Percentiles rank a stretch among this genome's conserved stretches.
Evolutionary conservation across 805 yeast genomes (phyloP).

Genomic region (Candida vartiovaarae): DNA sequence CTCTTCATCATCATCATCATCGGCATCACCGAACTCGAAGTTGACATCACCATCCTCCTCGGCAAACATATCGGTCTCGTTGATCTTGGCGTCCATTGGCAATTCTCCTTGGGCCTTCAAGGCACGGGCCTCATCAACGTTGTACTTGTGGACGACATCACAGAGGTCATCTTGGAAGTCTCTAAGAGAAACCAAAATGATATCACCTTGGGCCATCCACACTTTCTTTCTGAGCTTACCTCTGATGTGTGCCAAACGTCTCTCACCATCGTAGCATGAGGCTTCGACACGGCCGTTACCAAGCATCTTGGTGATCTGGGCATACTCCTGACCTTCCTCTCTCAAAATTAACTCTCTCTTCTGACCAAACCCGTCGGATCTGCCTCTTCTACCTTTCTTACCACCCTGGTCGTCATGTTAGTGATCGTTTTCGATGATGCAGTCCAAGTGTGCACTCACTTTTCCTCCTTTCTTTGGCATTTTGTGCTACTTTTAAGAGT

Average conservation of each 20-base stretch:
- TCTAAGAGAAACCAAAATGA: slow-evolving; percentile 89
- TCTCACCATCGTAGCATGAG: slow-evolving; percentile 86
- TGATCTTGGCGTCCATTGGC: slow-evolving; percentile 95
- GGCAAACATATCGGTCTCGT: slow-evolving; percentile 96
- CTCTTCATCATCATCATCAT: slow-evolving; percentile 68
- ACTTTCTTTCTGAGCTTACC: slow-evolving; percentile 99
- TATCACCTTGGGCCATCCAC: slow-evolving; percentile 99
- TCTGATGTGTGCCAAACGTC: slow-evolving; percentile 96
- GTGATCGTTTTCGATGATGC: neutral
- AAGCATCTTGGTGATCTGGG: slow-evolving; percentile 95
- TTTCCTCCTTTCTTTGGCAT: slow-evolving; percentile 76
- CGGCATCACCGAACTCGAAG: slow-evolving; percentile 95
- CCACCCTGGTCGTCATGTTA: slow-evolving; percentile 47
- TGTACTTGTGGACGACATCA: slow-evolving; percentile 95
- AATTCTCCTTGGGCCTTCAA: slow-evolving; percentile 93
- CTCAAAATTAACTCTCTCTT: slow-evolving; percentile 89
- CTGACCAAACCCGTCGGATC: slow-evolving; percentile 84
- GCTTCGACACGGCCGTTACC: slow-evolving; percentile 98
- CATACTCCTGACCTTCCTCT: slow-evolving; percentile 98
- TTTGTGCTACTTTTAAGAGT: slow-evolving; percentile 17
- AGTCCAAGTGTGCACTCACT: slow-evolving; percentile 10
- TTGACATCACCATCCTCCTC: slow-evolving; percentile 96
- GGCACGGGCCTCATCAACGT: slow-evolving; percentile 96
- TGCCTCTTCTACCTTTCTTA: slow-evolving; percentile 94
- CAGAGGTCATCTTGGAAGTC: slow-evolving; percentile 98